Evolutionary conservation across 192 early-diverging fungal genomes (phyloP).

Genomic region (Chytriomyces sp.): DNA sequence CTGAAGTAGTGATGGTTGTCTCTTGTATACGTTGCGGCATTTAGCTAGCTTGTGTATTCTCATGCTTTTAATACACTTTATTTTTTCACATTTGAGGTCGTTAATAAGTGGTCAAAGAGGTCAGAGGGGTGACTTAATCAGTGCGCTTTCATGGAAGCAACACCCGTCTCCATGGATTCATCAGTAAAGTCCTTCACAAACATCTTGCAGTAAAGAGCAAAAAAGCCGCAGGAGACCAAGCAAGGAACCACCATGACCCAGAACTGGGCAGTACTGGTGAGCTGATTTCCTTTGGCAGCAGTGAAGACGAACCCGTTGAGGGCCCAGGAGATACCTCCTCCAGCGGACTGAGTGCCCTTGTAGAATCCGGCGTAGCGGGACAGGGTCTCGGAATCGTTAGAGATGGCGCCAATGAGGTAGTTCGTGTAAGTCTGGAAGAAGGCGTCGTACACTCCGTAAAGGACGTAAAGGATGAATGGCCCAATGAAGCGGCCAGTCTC

Average conservation of each 20-base stretch:
- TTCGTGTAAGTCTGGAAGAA: constrained; percentile 81
- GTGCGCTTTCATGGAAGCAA: background rate
- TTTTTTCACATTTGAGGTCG: too few species aligned
- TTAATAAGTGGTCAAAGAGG: background rate
- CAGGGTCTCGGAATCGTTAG: constrained; percentile 69
- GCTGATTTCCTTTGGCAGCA: background rate
- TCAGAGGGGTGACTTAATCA: background rate
- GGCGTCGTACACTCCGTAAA: constrained; percentile 79
- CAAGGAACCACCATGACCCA: constrained; percentile 32
- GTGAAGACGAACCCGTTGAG: constrained; percentile 30
- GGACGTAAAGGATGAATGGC: constrained; percentile 69
- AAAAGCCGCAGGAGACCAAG: constrained; percentile 14
- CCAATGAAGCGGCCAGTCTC: constrained; percentile 47
- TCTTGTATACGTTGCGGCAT: background rate
- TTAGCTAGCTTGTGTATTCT: background rate
- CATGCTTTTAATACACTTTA: background rate
- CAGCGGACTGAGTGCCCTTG: constrained; percentile 86
- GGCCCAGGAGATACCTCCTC: constrained; percentile 47
- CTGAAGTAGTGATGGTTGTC: background rate
- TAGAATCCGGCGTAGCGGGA: constrained; percentile 72
- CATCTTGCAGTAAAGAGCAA: constrained; percentile 12
- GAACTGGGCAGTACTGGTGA: constrained; percentile 16
- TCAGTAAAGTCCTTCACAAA: constrained; percentile 31
- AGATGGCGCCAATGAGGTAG: constrained; percentile 86
- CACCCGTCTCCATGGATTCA: background rate